Base-by-base conservation (phyloP, 2,329 filamentous ascomycete genomes). In the Pseudopithomyces maydicus region DNA sequence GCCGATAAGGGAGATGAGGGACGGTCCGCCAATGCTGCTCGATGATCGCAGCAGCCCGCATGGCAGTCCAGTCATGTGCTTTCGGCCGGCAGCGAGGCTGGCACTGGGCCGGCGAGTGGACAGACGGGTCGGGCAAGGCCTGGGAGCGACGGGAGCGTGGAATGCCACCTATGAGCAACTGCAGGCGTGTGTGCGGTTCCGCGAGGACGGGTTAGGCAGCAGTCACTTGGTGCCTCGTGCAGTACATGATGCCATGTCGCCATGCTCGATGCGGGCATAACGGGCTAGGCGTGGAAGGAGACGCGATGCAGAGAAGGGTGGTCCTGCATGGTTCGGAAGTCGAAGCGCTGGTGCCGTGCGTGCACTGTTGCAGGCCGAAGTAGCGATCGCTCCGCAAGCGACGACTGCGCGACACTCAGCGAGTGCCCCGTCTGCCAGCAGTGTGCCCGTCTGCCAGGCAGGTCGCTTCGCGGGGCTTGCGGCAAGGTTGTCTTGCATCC, bases 31-130 rank as follows among this genome's bases (percentile, higher is more conserved):
- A 55, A 59, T 59, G 60, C 57, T 52, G 56, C 43, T 29, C 26
- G 17, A 55, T 43, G 20, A 56, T 36, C 29, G 17, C 26, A 36
- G 23, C 23, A 51, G 23, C 46, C 48, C 56, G 61, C 61, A 64
- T 59, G 22, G 12, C 36, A 33, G 43, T 20, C 17, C 42, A 55
- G 63, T 64, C 61, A 64, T 64, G 61, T 64, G 61, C 47, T 55
- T 48, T 52, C 35, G 47, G 20, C 26, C 35, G 32, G 45, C 45
- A 17, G 22, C 23, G 41, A 23, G 11, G 46, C 45, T 56, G 41
- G 33, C 46, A 3, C 19, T 32, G 43, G 49, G 29, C 55, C 26
- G 26, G 43, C 44, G 52, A 42, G 26, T 32, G 43, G 49, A 38
- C 55, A 38, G 26, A 35, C 44, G 52, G 47, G 10, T 22, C 22